Base-by-base conservation (phyloP, 371 early-diverging fungal species). In the Mucor plumbeus region DNA sequence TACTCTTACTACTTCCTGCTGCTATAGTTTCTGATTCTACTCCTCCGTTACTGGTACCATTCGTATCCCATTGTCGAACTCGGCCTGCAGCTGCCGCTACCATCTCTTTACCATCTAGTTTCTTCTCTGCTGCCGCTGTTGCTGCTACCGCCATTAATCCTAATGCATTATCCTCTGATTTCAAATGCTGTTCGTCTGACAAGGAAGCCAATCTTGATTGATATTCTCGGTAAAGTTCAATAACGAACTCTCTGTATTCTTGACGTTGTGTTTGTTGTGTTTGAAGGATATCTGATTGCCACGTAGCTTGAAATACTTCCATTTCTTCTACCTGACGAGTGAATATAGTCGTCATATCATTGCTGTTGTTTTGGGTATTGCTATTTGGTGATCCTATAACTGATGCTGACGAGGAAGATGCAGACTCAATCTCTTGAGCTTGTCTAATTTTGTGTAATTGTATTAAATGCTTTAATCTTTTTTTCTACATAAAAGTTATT, bases 191-290 rank as follows among this genome's bases (percentile, higher is more conserved):
- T 34, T 61, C 69, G 26, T 76, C 67, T n/a, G 72, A 60, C 2
- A 73, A 13, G 17, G 59, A 55, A 15, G 78, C 38, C 33, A 76
- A 61, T 10, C 79, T 70, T 14, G 71, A 63, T 59, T 84, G 84
- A 64, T 85, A 85, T 69, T 85, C 84, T 8, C 80, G 70, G 63
- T 89, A 87, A 5, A 90, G 76, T 62, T 88, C 86, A 34, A 87
- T 71, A n/a, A 92, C 87, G 71, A 92, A 91, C 48, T 87, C 88
- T 26, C 87, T 78, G 63, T 90, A 92, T 71, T 92, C 90, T 43
- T 77, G 71, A 35, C 86, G 81, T 71, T 92, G 92, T 4, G 81
- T 77, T 19, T 76, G 68, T 60, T 89, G 85, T 6, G 86, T 69
- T 41, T 87, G 86, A 36, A 87, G 79, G 1, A 92, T 66, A 56